These are phyloP conservation scores for Coniferiporia sulphurascens DNA, from an alignment of 1,284 basidiomycete species.

Conservation along the genomic window DNA sequence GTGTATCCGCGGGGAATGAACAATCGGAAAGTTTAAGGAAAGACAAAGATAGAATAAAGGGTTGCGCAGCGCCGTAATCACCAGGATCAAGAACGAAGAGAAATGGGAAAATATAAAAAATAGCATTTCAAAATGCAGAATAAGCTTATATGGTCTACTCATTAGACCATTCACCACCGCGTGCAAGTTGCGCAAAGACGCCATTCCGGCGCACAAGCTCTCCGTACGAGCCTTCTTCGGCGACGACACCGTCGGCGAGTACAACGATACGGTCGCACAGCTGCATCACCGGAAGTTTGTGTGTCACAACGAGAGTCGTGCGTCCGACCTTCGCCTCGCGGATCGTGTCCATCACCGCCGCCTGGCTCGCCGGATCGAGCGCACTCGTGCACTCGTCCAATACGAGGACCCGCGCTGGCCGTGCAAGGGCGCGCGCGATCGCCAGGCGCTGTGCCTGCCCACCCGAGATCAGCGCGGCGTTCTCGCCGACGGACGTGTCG, in stretches of 20 bases:
- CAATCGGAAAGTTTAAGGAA: neutral
- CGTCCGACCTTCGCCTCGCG: conserved; percentile 55
- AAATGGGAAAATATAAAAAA: neutral
- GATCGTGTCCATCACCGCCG: conserved; percentile 76
- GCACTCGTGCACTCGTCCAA: conserved; percentile 95
- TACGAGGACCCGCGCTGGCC: conserved; percentile 71
- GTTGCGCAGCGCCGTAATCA: neutral
- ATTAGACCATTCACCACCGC: conserved; percentile 80
- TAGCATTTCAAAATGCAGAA: neutral
- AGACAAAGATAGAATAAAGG: neutral
- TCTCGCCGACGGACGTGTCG: conserved; percentile 84
- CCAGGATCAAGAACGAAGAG: conserved; percentile 1
- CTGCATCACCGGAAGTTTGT: conserved; percentile 88
- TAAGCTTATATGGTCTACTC: conserved; percentile 26
- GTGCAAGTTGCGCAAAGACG: conserved; percentile 77
- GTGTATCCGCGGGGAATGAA: neutral
- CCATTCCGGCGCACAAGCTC: conserved; percentile 65
- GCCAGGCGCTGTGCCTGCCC: conserved; percentile 93
- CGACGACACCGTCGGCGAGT: conserved; percentile 70
- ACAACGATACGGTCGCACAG: conserved; percentile 89
- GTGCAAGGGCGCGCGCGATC: conserved; percentile 84
- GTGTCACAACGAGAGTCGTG: conserved; percentile 90
- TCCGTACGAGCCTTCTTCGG: conserved; percentile 77
- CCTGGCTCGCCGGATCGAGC: conserved; percentile 80
- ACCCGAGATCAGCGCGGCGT: conserved; percentile 84